Evolutionary conservation across 192 early-diverging fungal species (phyloP).

Genomic region (Rhizoclosmatium globosum): DNA sequence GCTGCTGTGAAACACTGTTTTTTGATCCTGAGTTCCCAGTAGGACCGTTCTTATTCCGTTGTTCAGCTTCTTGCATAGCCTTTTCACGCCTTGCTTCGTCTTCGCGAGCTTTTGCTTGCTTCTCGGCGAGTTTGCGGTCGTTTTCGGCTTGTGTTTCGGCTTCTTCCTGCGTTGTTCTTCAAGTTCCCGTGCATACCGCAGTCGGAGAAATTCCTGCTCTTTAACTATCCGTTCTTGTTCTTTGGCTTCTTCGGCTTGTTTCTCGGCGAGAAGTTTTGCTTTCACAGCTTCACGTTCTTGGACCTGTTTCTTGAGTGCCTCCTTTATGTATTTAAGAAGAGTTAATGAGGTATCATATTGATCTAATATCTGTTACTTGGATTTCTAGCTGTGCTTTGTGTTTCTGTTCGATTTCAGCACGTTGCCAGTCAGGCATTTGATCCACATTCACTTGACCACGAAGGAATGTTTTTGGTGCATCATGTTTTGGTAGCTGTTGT

Average conservation of each 20-base stretch:
- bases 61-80: constrained; percentile 7
- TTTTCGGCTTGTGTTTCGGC: constrained; percentile 28
- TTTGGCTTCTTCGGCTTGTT: constrained; percentile 39
- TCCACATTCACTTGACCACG: constrained; percentile 33
- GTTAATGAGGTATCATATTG: not conserved
- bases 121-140: constrained; percentile 24
- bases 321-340: not conserved
- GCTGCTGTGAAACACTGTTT: constrained; percentile 12
- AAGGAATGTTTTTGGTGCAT: constrained; percentile 20
- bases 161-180: constrained; percentile 43
- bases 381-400: constrained; percentile 41
- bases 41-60: constrained; percentile 14
- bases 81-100: constrained; percentile 18
- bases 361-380: constrained; percentile 24
- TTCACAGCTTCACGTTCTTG: constrained; percentile 46
- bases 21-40: not conserved
- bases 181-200: constrained; percentile 41
- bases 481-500: not conserved
- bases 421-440: constrained; percentile 42
- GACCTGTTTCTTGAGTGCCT: constrained; percentile 44
- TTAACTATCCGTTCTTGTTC: constrained; percentile 47
- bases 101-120: constrained; percentile 21
- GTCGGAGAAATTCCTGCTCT: constrained; percentile 45
- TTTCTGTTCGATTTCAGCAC: constrained; percentile 40
- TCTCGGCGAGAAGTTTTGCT: constrained; percentile 20